Evolutionary conservation across 257 asterid genomes (phyloP), one percentile per base, ranked within the genome.

Genomic region (Ballota nigra): DNA sequence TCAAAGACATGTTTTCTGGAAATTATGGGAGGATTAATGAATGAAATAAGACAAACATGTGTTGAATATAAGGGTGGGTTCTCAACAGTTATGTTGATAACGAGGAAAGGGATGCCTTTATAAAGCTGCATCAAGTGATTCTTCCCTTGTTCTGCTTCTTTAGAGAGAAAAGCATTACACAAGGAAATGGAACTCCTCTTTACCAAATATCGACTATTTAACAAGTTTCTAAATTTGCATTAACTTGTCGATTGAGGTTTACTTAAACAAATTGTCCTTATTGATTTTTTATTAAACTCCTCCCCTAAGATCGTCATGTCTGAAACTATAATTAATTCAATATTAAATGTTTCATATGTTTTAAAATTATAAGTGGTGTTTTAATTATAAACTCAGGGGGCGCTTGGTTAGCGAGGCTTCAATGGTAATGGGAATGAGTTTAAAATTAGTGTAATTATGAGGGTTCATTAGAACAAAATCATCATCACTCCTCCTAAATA

Each of bases 41-140:
- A 23, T 24, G 69, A 19, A 53, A 45, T 41, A 43, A n/a, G 63
- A 60, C 58, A 75, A 38, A 62, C 53, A 33, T 60, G 72, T 12
- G 15, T 20, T 22, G 55, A 23, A 45, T 69, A 51, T 47, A 63
- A 49, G 78, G 58, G n/a, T 15, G 58, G 55, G 13, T 66, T 26
- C 0, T 8, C 7, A 69, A 63, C 28, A 40, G 71, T 78, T 33
- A 60, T 75, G 66, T 6, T 72, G 20, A 26, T 20, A 11, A 43
- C 33, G 70, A 76, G 84, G 80, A 47, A 82, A 82, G 56, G 85
- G 51, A 84, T 86, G 85, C 77, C 88, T 83, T 86, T 72, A 16
- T 12, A 67, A 52, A 41, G 74, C 24, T 53, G 76, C 33, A 75
- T 63, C 43, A 75, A 84, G 77, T 58, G 78, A 86, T 84, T 80